Evolutionary conservation across 1,284 basidiomycete genomes (phyloP).

Genomic region (Cryptococcus sp.): DNA sequence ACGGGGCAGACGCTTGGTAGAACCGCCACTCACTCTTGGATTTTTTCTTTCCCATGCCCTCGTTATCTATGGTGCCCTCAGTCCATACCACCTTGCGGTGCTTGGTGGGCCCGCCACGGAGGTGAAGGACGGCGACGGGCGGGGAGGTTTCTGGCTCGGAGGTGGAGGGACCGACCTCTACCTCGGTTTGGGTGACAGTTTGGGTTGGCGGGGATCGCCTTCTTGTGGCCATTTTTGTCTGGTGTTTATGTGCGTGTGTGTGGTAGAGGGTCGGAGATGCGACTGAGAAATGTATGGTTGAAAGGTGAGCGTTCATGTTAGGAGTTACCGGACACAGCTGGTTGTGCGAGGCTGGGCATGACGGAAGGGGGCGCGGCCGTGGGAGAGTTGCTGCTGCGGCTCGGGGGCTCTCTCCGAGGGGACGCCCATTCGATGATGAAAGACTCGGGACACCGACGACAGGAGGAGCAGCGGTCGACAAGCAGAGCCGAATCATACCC

Average conservation of each 20-base stretch:
- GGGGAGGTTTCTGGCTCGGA: conserved; percentile 6
- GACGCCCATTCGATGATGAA: too few species aligned
- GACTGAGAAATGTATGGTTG: not conserved
- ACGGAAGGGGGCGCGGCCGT: too few species aligned
- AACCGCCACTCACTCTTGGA: conserved; percentile 50
- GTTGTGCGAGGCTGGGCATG: not conserved
- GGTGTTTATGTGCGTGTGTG: not conserved
- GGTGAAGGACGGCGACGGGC: conserved; percentile 37
- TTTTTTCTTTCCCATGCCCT: conserved; percentile 52
- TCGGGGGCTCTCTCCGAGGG: not conserved
- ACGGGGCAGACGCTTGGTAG: too few species aligned
- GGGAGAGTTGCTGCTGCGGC: not conserved
- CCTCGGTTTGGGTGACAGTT: conserved; percentile 27
- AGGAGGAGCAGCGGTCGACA: too few species aligned
- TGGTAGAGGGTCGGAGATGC: conserved; percentile 1
- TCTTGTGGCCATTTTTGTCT: conserved; percentile 1
- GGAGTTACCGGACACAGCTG: not conserved
- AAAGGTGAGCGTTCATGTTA: not conserved
- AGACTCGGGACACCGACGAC: too few species aligned
- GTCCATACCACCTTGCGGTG: conserved; percentile 48
- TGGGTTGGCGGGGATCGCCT: conserved; percentile 13
- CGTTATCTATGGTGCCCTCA: conserved; percentile 52
- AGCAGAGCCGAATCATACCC: too few species aligned
- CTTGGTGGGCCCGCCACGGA: conserved; percentile 43
- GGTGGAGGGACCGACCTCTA: conserved; percentile 15